Base-by-base conservation (phyloP, 345 rosid genomes). In the Cardiospermum halicacabum region DNA sequence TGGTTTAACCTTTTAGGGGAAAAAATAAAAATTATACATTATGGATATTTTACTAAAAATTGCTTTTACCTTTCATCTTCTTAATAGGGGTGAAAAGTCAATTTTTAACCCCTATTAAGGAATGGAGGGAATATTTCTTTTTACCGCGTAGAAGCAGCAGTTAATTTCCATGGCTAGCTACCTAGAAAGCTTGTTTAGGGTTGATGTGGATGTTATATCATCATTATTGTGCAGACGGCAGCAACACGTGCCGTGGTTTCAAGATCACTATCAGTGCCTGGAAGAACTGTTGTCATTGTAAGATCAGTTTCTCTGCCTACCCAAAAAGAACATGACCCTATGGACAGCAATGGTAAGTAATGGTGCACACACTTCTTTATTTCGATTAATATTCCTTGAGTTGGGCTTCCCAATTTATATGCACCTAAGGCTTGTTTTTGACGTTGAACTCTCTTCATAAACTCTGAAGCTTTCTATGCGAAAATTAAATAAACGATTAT, bases 181-280 rank as follows among this genome's bases (percentile, higher is more conserved):
- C 12, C 3, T 53, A 11, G 28, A 45, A 13, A 37, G 37, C 48
- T 56, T 40, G 61, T 36, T 58, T 45, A 61, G 37, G 56, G 50
- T 56, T 77, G 39, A 18, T 58, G n/a, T n/a, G n/a, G n/a, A n/a
- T n/a, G n/a, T n/a, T n/a, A n/a, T 39, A 10, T 36, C 10, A 31
- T 73, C 48, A 57, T 45, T 62, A 58, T 61, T 67, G 63, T 82
- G 84, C 94, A 90, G 96, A 85, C 79, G 69, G 84, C 71, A 48
- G 73, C 71, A 61, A 47, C 2, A 28, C 72, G 30, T 60, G 73
- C 81, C 48, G 78, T 68, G 6, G 91, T 90, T 70, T 84, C 97
- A 42, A 84, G 97, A 75, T 93, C 97, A 28, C 81, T 85, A 56
- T 86, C 97, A 0, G 72, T 85, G 73, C 89, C 98, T 0, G 89